Percentiles rank a stretch among this genome's conserved stretches.
Conservation (phyloP, 345 rosid genomes). For the Lepidium africanum region DNA sequence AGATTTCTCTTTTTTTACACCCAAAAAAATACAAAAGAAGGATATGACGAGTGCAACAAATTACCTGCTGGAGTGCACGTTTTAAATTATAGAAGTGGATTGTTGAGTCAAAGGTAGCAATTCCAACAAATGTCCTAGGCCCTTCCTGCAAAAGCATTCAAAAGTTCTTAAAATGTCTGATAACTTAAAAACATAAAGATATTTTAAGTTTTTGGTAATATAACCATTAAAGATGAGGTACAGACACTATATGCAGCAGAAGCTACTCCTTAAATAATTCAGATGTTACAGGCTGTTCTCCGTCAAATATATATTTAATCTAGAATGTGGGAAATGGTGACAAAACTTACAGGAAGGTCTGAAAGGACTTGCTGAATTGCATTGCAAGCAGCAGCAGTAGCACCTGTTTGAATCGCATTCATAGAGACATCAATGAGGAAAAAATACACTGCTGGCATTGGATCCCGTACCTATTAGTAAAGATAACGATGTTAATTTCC, state of each 20-base stretch:
- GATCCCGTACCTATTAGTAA: constrained; percentile 72
- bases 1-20: background rate
- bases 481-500: background rate
- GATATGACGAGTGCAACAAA: constrained; percentile 5
- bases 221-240: background rate
- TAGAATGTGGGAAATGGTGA: constrained; percentile 6
- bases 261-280: background rate
- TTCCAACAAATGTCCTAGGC: constrained; percentile 91
- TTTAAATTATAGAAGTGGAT: constrained; percentile 94
- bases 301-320: background rate
- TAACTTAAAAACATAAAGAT: background rate
- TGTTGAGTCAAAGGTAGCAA: constrained; percentile 95
- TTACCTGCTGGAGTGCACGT: constrained; percentile 88
- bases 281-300: background rate
- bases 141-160: constrained; percentile 65
- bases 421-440: constrained; percentile 84
- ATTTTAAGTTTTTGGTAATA: background rate
- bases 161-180: background rate
- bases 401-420: constrained; percentile 88
- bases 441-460: constrained; percentile 94
- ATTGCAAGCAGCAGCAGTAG: constrained; percentile 94
- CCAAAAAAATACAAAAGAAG: background rate
- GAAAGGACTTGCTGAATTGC: constrained; percentile 81
- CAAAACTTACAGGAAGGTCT: constrained; percentile 78
- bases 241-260: constrained; percentile 8